Conservation (phyloP, 306 rosid genomes). For the Vigna angularis region DNA sequence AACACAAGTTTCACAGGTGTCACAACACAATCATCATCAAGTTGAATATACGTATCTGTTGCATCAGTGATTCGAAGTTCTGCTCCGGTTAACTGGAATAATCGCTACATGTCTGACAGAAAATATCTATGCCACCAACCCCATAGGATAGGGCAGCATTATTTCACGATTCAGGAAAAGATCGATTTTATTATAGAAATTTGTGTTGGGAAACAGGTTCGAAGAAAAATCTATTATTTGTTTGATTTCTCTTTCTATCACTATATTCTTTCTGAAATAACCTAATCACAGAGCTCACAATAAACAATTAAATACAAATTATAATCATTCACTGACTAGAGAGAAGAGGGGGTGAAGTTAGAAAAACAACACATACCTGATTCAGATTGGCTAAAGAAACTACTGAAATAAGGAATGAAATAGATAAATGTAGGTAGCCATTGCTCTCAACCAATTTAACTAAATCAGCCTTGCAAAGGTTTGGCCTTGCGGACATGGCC, state of each 20-base stretch:
- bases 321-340: slow-evolving; percentile 17
- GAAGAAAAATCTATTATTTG: slow-evolving; percentile 43
- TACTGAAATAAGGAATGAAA: slow-evolving; percentile 35
- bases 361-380: slow-evolving; percentile 39
- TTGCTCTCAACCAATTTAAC: slow-evolving; percentile 19
- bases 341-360: neutral
- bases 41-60: neutral
- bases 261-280: slow-evolving; percentile 29
- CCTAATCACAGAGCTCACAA: slow-evolving; percentile 40
- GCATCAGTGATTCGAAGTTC: neutral
- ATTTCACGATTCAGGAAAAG: slow-evolving; percentile 28
- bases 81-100: slow-evolving; percentile 16
- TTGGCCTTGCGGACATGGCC: slow-evolving; percentile 93
- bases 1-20: neutral
- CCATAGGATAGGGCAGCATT: neutral
- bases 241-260: slow-evolving; percentile 32
- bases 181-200: slow-evolving; percentile 17
- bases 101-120: slow-evolving; percentile 15
- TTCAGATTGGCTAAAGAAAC: slow-evolving; percentile 42
- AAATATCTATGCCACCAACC: slow-evolving; percentile 4
- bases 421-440: slow-evolving; percentile 35
- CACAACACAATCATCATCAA: too few relatives aligned
- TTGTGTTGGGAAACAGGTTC: neutral
- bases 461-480: slow-evolving; percentile 68
- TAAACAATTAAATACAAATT: slow-evolving; percentile 31